Percentiles rank a stretch among this genome's conserved stretches.
phyloP scores from a whole-genome alignment of 306 rosid genomes.

The Vigna trinervia region DNA sequence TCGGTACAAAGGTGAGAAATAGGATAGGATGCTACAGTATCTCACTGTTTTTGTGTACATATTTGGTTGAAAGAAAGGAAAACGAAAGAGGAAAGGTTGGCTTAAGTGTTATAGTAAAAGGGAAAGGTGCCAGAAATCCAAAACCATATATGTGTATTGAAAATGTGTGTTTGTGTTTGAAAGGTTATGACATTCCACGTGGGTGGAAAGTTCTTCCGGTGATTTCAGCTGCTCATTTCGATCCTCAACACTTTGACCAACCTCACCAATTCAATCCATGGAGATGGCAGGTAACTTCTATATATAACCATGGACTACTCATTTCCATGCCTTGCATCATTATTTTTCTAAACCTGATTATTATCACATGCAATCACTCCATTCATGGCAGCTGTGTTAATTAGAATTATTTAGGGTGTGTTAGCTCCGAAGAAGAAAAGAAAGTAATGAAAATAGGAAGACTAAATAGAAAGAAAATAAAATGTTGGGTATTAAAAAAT shows the following conservation, averaged over 20 bases:
- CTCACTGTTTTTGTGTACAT: background rate
- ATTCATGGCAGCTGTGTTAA: background rate
- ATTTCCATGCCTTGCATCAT: constrained; percentile 49
- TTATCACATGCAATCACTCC: constrained; percentile 50
- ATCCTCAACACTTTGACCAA: constrained; percentile 85
- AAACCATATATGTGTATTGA: constrained; percentile 1
- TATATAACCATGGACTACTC: background rate
- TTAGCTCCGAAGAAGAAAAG: too few species aligned
- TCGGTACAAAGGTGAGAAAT: constrained; percentile 70
- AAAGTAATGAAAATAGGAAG: too few species aligned
- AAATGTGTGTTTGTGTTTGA: constrained; percentile 40
- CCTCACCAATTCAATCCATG: constrained; percentile 96
- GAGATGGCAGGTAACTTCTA: constrained; percentile 94
- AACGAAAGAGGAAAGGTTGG: constrained; percentile 17
- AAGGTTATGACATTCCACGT: constrained; percentile 98
- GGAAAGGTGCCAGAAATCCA: constrained; percentile 33
- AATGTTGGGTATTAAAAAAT: too few species aligned
- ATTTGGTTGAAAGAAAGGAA: background rate
- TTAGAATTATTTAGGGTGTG: too few species aligned
- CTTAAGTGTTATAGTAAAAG: constrained; percentile 28
- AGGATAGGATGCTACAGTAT: background rate
- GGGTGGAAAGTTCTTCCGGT: constrained; percentile 99
- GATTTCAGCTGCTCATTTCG: constrained; percentile 88
- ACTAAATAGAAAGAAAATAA: too few species aligned
- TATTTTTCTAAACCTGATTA: constrained; percentile 28